Conservation (phyloP, 2,329 filamentous ascomycete genomes). For the Thelonectria blattea region DNA sequence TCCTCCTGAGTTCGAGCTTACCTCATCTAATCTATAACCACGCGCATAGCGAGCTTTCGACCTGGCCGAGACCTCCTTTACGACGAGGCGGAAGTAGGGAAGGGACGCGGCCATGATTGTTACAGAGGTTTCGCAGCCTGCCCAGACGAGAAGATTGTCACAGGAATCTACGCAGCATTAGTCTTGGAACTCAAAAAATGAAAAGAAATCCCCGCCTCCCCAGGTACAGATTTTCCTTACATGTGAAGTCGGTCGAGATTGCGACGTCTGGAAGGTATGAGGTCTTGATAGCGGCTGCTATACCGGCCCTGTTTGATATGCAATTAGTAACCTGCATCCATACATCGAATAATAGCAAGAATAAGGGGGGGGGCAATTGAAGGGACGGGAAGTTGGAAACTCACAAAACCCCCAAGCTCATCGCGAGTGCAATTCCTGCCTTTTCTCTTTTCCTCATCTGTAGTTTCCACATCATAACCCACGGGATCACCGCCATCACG, state of each 20-base stretch:
- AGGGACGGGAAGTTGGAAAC: neutral
- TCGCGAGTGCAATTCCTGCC: conserved; percentile 18
- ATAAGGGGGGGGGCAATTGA: neutral
- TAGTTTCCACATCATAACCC: conserved; percentile 18
- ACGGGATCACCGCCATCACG: conserved; percentile 17
- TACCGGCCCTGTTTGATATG: neutral
- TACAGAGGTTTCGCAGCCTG: conserved; percentile 22
- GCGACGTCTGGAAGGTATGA: neutral
- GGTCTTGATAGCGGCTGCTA: neutral
- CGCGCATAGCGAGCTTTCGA: neutral
- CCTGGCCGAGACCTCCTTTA: neutral
- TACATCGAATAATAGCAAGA: neutral
- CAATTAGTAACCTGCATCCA: neutral
- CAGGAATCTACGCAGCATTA: neutral
- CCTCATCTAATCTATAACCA: neutral
- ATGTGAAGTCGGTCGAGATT: neutral
- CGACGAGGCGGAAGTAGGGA: conserved; percentile 31
- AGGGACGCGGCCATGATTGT: conserved; percentile 35
- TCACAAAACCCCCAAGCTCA: conserved; percentile 21
- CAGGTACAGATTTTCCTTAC: neutral
- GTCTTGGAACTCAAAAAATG: neutral
- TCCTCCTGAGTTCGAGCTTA: neutral
- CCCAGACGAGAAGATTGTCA: conserved; percentile 22
- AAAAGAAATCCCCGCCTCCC: neutral
- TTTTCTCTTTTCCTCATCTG: conserved; percentile 21